Base-by-base conservation (phyloP, 208 protist species). In the Crithidia acanthocephali region DNA sequence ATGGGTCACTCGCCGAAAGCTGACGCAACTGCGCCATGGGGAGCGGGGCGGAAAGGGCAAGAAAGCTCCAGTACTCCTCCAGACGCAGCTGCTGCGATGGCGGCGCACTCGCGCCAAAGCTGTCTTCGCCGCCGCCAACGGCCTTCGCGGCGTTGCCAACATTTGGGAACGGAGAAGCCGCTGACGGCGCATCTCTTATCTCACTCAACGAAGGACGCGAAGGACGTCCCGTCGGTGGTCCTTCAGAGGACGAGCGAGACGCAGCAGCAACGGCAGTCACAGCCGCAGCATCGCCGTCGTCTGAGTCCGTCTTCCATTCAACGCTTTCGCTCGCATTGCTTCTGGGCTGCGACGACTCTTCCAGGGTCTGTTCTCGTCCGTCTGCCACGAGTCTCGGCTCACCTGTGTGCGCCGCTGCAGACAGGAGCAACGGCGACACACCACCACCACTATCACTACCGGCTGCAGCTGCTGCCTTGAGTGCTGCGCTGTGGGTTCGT, bases 1-100 rank as follows among this genome's bases (percentile, higher is more conserved):
- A 42, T 15, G 57, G 33, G 25, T 37, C 53, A 15, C 52, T 25
- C 0, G 35, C 20, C 13, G 28, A 8, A 1, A 61, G 22, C 2
- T 40, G 16, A 16, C 47, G 50, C 44, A 77, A 40, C 30, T 72
- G 27, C 35, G 64, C 45, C 48, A 64, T 37, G 13, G 51, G 59
- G 27, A 77, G 37, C 15, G 64, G 63, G 5, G 56, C 15, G 25
- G 72, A 72, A 10, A 67, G 35, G 1, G 72, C 72, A 22, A 77
- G 51, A 4, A 68, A 48, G 44, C 48, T 20, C 72, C 72, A 77
- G 55, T 47, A 53, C 65, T 68, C 72, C 37, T 72, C 72, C 23
- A 66, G 62, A 3, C 57, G 63, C 33, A 53, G 37, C 45, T 27
- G 18, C 47, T 45, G 70, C 59, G 44, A 10, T 22, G 16, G 20